These are phyloP conservation scores for Pleurotus citrinopileatus DNA, from an alignment of 768 basidiomycete species.

Conservation along the genomic window DNA sequence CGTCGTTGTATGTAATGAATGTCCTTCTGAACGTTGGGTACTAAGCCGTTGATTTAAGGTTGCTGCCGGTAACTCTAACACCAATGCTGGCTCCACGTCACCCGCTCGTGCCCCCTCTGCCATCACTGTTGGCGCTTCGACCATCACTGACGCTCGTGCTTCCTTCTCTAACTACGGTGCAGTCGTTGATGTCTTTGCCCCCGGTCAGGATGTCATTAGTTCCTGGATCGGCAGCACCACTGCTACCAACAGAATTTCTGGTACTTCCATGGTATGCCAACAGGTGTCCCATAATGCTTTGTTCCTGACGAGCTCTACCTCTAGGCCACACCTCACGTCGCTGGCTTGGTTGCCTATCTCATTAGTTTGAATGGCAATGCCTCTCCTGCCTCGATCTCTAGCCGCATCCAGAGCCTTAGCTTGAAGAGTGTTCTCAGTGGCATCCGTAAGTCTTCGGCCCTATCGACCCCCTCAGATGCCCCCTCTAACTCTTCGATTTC, in stretches of 20 bases:
- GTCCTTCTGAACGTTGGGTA: too few species aligned
- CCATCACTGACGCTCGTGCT: slow-evolving; percentile 31
- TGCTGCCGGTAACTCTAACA: slow-evolving; percentile 33
- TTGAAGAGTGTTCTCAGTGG: slow-evolving; percentile 26
- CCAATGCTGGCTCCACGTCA: slow-evolving; percentile 26
- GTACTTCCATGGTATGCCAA: slow-evolving; percentile 23
- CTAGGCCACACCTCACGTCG: slow-evolving; percentile 37
- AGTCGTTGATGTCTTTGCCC: slow-evolving; percentile 38
- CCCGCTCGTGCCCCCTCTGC: slow-evolving; percentile 33
- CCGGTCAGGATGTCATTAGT: slow-evolving; percentile 30
- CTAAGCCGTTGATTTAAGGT: slow-evolving; percentile 3
- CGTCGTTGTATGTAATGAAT: slow-evolving; percentile 18
- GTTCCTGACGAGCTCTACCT: background rate
- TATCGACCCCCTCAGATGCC: background rate
- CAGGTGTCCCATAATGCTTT: background rate
- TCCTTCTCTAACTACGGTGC: slow-evolving; percentile 38
- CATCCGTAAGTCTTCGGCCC: slow-evolving; percentile 23
- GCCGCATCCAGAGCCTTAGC: slow-evolving; percentile 22
- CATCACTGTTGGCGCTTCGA: slow-evolving; percentile 38
- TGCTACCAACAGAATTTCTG: slow-evolving; percentile 22
- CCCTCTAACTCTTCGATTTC: background rate
- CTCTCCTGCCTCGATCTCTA: slow-evolving; percentile 27
- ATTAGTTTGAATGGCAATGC: slow-evolving; percentile 27
- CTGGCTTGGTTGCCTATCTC: slow-evolving; percentile 37
- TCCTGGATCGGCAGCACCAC: slow-evolving; percentile 26